Percentiles rank a stretch among this genome's conserved stretches.
phyloP scores from a whole-genome alignment of 257 asterid species.

The Fraxinus excelsior region DNA sequence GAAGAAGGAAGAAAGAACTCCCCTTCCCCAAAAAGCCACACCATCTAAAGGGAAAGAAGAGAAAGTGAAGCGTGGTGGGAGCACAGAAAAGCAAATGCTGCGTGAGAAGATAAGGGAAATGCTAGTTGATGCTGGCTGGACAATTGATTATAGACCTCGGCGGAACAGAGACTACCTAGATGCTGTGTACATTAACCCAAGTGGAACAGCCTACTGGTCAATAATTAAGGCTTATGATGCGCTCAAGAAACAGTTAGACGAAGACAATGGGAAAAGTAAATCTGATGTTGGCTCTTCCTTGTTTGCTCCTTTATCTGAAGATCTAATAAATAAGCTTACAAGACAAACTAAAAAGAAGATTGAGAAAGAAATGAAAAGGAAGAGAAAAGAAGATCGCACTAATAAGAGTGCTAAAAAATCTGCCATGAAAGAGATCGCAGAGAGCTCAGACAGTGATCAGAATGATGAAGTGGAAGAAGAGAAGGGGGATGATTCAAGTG shows the following conservation, averaged over 20 bases:
- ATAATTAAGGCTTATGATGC: slow-evolving; percentile 96
- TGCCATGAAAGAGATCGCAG: slow-evolving; percentile 36
- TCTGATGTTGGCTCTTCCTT: slow-evolving; percentile 51
- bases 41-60: slow-evolving; percentile 50
- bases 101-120: slow-evolving; percentile 87
- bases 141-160: slow-evolving; percentile 95
- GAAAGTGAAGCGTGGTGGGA: slow-evolving; percentile 69
- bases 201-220: slow-evolving; percentile 98
- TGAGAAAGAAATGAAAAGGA: slow-evolving; percentile 76
- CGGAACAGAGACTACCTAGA: slow-evolving; percentile 89
- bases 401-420: slow-evolving; percentile 39
- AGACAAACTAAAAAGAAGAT: slow-evolving; percentile 89
- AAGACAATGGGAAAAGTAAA: slow-evolving; percentile 42
- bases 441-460: slow-evolving; percentile 60
- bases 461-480: slow-evolving; percentile 48
- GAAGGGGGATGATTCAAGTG: slow-evolving; percentile 43
- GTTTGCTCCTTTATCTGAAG: slow-evolving; percentile 73
- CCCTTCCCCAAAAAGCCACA: slow-evolving; percentile 35
- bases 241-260: slow-evolving; percentile 70
- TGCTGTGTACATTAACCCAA: slow-evolving; percentile 85
- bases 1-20: slow-evolving; percentile 40
- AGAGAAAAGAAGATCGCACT: slow-evolving; percentile 56
- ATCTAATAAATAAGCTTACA: slow-evolving; percentile 77
- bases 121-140: slow-evolving; percentile 84
- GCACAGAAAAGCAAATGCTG: slow-evolving; percentile 89